Conservation (phyloP, 208 protist species). For the Acanthamoeba sp. region DNA sequence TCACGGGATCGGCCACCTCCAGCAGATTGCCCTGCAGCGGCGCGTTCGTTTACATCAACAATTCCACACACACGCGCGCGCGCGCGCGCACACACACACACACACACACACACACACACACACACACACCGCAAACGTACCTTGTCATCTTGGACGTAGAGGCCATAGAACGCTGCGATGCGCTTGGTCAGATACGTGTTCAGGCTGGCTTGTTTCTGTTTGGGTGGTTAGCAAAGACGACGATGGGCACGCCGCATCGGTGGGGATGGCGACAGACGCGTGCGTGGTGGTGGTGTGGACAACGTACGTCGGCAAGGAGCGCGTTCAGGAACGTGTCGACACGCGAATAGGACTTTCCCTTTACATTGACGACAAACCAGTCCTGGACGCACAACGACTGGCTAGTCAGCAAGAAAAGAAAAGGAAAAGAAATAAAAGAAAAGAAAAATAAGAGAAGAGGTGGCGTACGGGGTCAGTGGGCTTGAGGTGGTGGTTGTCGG, state of each 20-base stretch:
- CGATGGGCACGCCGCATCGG: background rate
- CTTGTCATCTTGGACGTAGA: background rate
- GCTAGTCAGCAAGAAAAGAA: background rate
- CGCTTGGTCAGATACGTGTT: conserved; percentile 2
- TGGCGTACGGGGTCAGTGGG: conserved; percentile 2
- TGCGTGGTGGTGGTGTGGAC: background rate
- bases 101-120: too few species aligned
- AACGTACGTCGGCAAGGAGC: background rate
- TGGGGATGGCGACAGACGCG: background rate
- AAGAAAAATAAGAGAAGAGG: too few species aligned
- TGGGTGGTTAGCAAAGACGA: background rate
- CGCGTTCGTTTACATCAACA: too few species aligned
- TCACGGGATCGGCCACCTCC: conserved; percentile 12
- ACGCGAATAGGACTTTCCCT: background rate
- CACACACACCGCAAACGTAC: too few species aligned
- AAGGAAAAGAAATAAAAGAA: too few species aligned
- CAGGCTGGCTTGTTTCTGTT: background rate
- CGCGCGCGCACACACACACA: too few species aligned
- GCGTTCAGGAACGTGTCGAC: background rate
- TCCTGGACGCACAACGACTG: background rate
- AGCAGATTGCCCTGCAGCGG: background rate
- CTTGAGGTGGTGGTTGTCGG: conserved; percentile 28
- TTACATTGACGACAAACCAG: background rate
- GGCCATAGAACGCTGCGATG: conserved; percentile 11
- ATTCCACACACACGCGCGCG: too few species aligned